phyloP scores from a whole-genome alignment of 139 green algal genomes.

The Edaphochlamys debaryana region DNA sequence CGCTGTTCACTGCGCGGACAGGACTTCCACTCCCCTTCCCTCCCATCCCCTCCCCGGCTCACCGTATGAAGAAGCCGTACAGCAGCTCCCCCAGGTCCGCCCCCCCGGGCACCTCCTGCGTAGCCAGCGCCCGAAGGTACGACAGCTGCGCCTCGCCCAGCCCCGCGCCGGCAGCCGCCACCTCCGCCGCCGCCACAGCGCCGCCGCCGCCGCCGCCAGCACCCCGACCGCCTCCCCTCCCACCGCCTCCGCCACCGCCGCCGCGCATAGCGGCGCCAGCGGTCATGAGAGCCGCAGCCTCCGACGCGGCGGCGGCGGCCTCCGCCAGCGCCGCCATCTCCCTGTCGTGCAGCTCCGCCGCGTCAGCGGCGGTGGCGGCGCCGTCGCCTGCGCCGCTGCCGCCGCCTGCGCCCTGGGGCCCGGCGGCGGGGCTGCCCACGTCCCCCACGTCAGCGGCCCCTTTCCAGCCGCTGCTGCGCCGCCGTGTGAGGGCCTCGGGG shows the following conservation, averaged over 20 bases:
- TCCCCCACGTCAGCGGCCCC: not conserved
- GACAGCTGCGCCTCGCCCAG: constrained; percentile 11
- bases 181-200: no score
- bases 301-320: constrained; percentile 1
- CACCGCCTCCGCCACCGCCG: not conserved
- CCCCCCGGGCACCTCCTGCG: not conserved
- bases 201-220: not conserved
- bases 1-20: no score
- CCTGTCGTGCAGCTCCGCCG: no score
- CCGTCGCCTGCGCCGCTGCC: not conserved
- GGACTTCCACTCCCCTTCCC: no score
- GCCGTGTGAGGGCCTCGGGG: no score
- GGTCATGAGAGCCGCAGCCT: not conserved
- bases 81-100: constrained; percentile 72
- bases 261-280: not conserved
- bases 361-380: not conserved
- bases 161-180: not conserved
- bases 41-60: no score
- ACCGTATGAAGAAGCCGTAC: constrained; percentile 66
- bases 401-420: no score
- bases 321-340: constrained; percentile 2
- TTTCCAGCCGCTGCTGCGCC: not conserved
- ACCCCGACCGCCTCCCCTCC: not conserved
- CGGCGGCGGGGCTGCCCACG: not conserved
- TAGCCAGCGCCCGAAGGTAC: not conserved